phyloP scores from a whole-genome alignment of 176 grass and related monocot genomes.

The Zea luxurians region DNA sequence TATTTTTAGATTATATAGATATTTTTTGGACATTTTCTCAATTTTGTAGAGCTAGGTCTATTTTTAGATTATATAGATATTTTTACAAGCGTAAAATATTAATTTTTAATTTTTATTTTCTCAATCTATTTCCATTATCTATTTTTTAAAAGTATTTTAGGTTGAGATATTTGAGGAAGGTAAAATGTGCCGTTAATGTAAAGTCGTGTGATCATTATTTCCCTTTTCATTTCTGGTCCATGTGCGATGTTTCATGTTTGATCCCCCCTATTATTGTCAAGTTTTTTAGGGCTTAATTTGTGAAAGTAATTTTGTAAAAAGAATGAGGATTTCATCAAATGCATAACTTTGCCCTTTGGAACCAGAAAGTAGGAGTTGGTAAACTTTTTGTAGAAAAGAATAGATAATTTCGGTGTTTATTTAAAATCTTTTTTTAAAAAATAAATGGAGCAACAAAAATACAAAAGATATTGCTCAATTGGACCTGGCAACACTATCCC shows the following conservation, averaged over 20 bases:
- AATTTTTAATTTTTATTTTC: not conserved
- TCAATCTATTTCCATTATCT: too few relatives aligned
- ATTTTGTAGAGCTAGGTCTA: not conserved
- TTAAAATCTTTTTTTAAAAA: not conserved
- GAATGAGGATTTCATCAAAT: not conserved
- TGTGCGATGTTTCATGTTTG: not conserved
- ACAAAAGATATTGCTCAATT: not conserved
- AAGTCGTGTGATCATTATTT: not conserved
- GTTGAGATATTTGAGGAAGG: too few relatives aligned
- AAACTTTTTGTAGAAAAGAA: not conserved
- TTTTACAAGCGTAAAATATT: not conserved
- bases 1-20: not conserved
- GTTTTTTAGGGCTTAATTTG: not conserved
- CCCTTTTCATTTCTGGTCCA: not conserved
- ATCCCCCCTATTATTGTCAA: too few relatives aligned
- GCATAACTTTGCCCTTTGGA: not conserved
- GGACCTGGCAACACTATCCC: constrained; percentile 39
- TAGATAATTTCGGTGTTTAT: not conserved
- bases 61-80: not conserved
- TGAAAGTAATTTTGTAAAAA: not conserved
- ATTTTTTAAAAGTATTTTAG: too few relatives aligned
- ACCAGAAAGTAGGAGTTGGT: not conserved
- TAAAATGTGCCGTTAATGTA: not conserved
- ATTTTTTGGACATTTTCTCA: not conserved
- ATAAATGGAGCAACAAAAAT: not conserved